A percentile compares a stretch with the other conserved stretches of the same genome.
These are phyloP conservation scores for Paracamarosporium sp. DNA, from an alignment of 2,329 filamentous ascomycete genomes.

Conservation along the genomic window DNA sequence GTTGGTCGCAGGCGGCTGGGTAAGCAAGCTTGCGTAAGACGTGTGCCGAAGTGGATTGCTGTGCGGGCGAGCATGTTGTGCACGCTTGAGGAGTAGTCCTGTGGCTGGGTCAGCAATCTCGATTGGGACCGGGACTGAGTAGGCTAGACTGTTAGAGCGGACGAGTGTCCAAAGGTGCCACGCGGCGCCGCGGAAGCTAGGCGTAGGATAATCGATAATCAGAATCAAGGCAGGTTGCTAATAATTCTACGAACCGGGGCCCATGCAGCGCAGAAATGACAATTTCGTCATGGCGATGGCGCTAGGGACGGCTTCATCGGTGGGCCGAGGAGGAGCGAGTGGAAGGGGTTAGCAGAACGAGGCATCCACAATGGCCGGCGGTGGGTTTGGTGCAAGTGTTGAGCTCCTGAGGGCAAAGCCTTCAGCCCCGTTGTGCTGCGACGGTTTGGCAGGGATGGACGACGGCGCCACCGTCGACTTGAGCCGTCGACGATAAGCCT, in stretches of 20 bases:
- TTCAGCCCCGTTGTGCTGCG: constrained; percentile 14
- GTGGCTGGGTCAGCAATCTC: constrained; percentile 9
- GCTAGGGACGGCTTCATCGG: constrained; percentile 4
- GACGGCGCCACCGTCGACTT: constrained; percentile 21
- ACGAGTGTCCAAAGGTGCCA: background rate
- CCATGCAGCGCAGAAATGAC: background rate
- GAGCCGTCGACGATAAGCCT: constrained; percentile 19
- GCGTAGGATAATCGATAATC: background rate
- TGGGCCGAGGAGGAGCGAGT: background rate
- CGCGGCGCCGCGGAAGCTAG: constrained; percentile 2
- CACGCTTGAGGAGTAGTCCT: constrained; percentile 1
- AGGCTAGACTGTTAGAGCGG: too few species aligned
- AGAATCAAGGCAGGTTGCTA: background rate
- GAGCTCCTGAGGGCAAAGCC: constrained; percentile 11
- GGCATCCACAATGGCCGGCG: background rate
- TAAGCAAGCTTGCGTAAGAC: constrained; percentile 4
- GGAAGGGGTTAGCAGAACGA: too few species aligned
- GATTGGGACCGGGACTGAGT: background rate
- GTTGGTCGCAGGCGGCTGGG: background rate
- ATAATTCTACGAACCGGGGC: background rate
- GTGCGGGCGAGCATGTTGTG: background rate
- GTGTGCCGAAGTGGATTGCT: background rate
- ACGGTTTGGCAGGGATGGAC: constrained; percentile 32
- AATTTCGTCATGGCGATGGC: constrained; percentile 16
- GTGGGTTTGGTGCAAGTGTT: constrained; percentile 6